Conservation (phyloP, 345 rosid species). For the Clarkia xantiana region DNA sequence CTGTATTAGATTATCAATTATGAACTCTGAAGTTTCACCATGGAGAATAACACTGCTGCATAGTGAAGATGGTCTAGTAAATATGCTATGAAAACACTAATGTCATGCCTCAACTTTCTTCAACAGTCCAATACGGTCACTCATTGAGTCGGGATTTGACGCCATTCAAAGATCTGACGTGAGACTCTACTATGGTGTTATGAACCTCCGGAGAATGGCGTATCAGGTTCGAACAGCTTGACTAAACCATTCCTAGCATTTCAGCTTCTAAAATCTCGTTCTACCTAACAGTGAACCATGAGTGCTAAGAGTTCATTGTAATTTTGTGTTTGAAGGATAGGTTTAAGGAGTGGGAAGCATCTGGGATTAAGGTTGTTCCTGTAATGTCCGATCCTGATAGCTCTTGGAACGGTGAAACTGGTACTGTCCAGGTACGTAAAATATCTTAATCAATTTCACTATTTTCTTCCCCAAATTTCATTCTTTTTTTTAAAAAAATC, state of each 20-base stretch:
- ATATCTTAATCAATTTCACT: background rate
- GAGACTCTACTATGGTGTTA: slow-evolving; percentile 84
- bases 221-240: slow-evolving; percentile 55
- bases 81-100: no score
- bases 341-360: slow-evolving; percentile 81
- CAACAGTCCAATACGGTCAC: slow-evolving; percentile 82
- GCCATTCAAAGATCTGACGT: slow-evolving; percentile 71
- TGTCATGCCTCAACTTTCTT: slow-evolving; percentile 4
- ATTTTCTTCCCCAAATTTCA: background rate
- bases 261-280: background rate
- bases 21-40: no score
- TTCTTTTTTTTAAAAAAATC: background rate
- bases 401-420: slow-evolving; percentile 74
- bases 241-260: background rate
- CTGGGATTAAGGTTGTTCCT: slow-evolving; percentile 78
- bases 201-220: slow-evolving; percentile 91
- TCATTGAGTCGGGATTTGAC: slow-evolving; percentile 75
- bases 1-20: no score
- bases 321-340: slow-evolving; percentile 42
- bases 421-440: slow-evolving; percentile 63
- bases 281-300: background rate
- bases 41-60: no score
- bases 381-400: slow-evolving; percentile 75
- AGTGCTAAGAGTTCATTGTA: background rate
- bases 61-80: background rate